Evolutionary conservation across 169 alveolate species (phyloP).

Genomic region (Plasmodium relictum): DNA sequence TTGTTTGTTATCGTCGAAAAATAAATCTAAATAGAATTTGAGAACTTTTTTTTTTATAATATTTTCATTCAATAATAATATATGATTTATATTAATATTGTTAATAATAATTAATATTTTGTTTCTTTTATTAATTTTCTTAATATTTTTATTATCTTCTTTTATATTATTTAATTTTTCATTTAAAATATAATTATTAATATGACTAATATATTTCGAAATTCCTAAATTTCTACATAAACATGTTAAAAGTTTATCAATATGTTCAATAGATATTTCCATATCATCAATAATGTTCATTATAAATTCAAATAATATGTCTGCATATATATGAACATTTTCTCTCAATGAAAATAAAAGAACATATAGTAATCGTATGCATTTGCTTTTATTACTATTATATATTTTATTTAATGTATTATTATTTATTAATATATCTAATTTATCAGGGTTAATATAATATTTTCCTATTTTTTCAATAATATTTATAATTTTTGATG

Average conservation of each 20-base stretch:
- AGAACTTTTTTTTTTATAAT: slow-evolving; percentile 60
- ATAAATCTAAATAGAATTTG: slow-evolving; percentile 50
- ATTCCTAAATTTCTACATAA: slow-evolving; percentile 64
- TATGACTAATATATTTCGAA: slow-evolving; percentile 47
- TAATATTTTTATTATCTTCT: neutral
- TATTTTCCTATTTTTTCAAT: slow-evolving; percentile 64
- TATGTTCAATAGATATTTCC: slow-evolving; percentile 42
- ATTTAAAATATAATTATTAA: slow-evolving; percentile 49
- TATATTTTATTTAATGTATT: slow-evolving; percentile 26
- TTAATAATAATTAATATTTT: slow-evolving; percentile 45
- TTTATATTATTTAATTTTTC: slow-evolving; percentile 34
- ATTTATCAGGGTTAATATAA: slow-evolving; percentile 51
- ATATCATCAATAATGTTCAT: slow-evolving; percentile 28
- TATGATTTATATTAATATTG: slow-evolving; percentile 47
- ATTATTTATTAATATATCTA: slow-evolving; percentile 42
- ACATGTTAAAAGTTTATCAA: slow-evolving; percentile 45
- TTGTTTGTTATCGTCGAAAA: slow-evolving; percentile 66
- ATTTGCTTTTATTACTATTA: slow-evolving; percentile 51
- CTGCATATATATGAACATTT: slow-evolving; percentile 39
- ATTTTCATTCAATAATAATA: slow-evolving; percentile 59
- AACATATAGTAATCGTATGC: slow-evolving; percentile 37
- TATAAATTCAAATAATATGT: slow-evolving; percentile 36
- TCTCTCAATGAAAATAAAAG: slow-evolving; percentile 59
- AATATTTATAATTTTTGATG: slow-evolving; percentile 35
- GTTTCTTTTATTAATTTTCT: slow-evolving; percentile 39